These are phyloP conservation scores for Aureobasidium uvarum DNA, from an alignment of 2,329 filamentous ascomycete genomes.

Conservation along the genomic window DNA sequence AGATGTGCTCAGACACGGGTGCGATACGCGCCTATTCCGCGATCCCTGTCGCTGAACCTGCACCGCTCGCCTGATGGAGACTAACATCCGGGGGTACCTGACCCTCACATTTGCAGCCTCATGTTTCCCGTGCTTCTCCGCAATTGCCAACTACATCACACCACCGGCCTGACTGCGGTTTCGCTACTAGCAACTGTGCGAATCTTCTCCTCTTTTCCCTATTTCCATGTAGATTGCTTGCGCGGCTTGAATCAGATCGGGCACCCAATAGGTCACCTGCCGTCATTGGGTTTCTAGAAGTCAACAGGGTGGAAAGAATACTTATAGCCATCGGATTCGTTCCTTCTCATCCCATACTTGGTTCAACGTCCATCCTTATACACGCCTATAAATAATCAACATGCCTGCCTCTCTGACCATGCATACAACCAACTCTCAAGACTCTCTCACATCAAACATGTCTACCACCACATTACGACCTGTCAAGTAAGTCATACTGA, in stretches of 20 bases:
- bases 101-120: constrained; percentile 8
- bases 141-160: constrained; percentile 19
- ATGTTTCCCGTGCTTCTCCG: constrained; percentile 21
- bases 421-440: constrained; percentile 1
- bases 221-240: background rate
- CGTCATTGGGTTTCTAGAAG: constrained; percentile 24
- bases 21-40: constrained; percentile 7
- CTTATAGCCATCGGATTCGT: constrained; percentile 3
- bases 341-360: background rate
- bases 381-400: background rate
- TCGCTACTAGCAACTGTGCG: background rate
- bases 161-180: constrained; percentile 21
- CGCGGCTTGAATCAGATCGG: constrained; percentile 18
- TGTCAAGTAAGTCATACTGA: constrained; percentile 1
- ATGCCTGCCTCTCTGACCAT: constrained; percentile 1
- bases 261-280: background rate
- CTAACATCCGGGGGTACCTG: constrained; percentile 4
- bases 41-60: background rate
- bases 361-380: background rate
- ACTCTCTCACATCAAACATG: background rate
- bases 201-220: constrained; percentile 19
- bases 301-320: background rate
- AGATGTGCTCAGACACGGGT: background rate
- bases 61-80: constrained; percentile 10
- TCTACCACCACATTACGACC: background rate